Evolutionary conservation across 257 asterid genomes (phyloP).

Genomic region (Fraxinus anomala): DNA sequence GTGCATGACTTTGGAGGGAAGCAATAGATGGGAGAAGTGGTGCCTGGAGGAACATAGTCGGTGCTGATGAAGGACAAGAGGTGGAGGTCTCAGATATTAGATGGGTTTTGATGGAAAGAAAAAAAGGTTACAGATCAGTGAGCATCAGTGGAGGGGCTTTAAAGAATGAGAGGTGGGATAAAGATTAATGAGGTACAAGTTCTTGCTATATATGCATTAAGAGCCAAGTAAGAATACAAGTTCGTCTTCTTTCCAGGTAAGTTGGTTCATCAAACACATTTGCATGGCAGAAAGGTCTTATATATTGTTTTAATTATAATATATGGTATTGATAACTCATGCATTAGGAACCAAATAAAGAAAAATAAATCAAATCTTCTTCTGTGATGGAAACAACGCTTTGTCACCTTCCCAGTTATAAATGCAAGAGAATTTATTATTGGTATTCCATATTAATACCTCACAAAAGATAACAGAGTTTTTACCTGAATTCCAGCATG

Average conservation of each 20-base stretch:
- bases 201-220: neutral
- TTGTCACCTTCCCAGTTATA: neutral
- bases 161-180: neutral
- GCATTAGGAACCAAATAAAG: neutral
- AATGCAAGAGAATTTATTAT: neutral
- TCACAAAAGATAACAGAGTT: neutral
- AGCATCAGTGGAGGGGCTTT: neutral
- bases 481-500: conserved; percentile 97
- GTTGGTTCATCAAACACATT: too few relatives aligned
- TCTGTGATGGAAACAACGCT: neutral
- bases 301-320: too few relatives aligned
- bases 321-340: neutral
- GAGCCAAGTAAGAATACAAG: neutral
- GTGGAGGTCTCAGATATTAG: neutral
- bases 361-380: neutral
- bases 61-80: neutral
- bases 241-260: neutral
- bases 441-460: neutral
- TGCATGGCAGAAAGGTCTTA: neutral
- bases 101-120: neutral
- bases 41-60: neutral
- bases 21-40: neutral
- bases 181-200: neutral
- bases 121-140: neutral
- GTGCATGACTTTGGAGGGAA: neutral